phyloP scores from a whole-genome alignment of 768 basidiomycete species.

The Tulasnella sp. region DNA sequence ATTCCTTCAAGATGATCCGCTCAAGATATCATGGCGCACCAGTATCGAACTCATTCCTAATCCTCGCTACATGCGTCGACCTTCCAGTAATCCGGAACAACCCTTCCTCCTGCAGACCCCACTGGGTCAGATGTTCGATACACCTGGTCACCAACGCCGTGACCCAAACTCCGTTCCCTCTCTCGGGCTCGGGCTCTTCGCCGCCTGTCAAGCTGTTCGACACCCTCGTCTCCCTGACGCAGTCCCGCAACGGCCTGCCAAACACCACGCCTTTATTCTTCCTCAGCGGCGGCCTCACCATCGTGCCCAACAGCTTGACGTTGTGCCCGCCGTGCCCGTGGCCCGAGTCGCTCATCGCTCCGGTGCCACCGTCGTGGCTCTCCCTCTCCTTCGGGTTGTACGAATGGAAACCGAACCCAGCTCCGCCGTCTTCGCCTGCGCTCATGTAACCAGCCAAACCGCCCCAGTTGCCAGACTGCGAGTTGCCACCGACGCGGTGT shows the following conservation, averaged over 20 bases:
- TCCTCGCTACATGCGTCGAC: constrained; percentile 69
- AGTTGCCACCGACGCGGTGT: constrained; percentile 14
- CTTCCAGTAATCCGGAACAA: constrained; percentile 84
- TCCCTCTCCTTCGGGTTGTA: background rate
- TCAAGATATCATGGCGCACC: no score
- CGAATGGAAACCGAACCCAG: background rate
- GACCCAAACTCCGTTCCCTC: constrained; percentile 37
- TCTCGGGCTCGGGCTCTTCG: constrained; percentile 17
- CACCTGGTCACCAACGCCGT: constrained; percentile 79
- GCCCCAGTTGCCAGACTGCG: constrained; percentile 2
- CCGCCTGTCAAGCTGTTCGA: constrained; percentile 26
- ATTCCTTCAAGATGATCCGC: no score
- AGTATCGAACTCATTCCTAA: constrained; percentile 78
- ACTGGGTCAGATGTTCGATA: constrained; percentile 72
- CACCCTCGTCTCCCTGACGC: constrained; percentile 57
- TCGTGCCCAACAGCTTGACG: constrained; percentile 18
- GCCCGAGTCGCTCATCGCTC: background rate
- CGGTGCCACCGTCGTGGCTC: constrained; percentile 5
- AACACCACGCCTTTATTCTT: constrained; percentile 56
- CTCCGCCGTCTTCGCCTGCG: background rate
- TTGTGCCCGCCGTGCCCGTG: background rate
- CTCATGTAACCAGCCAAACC: constrained; percentile 5
- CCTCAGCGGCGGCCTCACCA: constrained; percentile 19
- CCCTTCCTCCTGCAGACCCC: constrained; percentile 85
- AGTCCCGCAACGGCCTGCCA: constrained; percentile 54